Base-by-base conservation (phyloP, 2,329 filamentous ascomycete species). In the Domatiomyces catenatus region DNA sequence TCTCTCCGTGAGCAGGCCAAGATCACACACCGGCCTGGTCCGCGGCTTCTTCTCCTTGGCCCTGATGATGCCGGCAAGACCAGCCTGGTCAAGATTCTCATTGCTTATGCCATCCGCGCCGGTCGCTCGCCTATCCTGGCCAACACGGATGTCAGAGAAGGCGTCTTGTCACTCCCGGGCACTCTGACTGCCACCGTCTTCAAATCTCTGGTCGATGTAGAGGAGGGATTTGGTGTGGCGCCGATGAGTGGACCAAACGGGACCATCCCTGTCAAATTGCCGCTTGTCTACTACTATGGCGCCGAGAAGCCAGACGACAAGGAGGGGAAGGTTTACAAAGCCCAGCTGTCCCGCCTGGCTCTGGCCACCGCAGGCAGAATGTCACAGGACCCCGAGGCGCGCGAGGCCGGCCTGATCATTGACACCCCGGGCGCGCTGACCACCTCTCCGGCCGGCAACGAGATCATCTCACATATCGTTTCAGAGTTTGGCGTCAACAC, bases 251-350 rank as follows among this genome's bases (percentile, higher is more conserved):
- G 90, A 0, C 89, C 92, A 0, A 59, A 59, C 42, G 92, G 84
- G 59, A 78, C 81, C 0, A 81, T 94, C 17, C 89, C 90, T 0
- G 86, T 94, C 48, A 96, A 95, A 71, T 74, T 94, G 59, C 92
- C 92, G 4, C 70, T 98, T 49, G 87, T 90, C 24, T 94, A 94
- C 64, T 86, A 88, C 66, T 94, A 86, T 65, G 90, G 92, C 15
- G 52, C 52, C 32, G 51, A 50, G 18, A 72, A 84, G 55, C 74
- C 78, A 48, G 56, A 69, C 0, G 82, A 87, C 58, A 84, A 87
- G 47, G 84, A 87, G 54, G 73, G 77, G 0, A 75, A 72, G 32
- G 69, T 90, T 44, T 96, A 84, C 69, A 83, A 80, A 61, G 76
- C 81, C 10, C 69, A 95, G 54, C 71, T 86, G 20, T 85, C 83